Percentiles rank a stretch among this genome's conserved stretches.
Evolutionary conservation across 2,329 filamentous ascomycete genomes (phyloP).

Genomic region (Grosmannia clavigera): DNA sequence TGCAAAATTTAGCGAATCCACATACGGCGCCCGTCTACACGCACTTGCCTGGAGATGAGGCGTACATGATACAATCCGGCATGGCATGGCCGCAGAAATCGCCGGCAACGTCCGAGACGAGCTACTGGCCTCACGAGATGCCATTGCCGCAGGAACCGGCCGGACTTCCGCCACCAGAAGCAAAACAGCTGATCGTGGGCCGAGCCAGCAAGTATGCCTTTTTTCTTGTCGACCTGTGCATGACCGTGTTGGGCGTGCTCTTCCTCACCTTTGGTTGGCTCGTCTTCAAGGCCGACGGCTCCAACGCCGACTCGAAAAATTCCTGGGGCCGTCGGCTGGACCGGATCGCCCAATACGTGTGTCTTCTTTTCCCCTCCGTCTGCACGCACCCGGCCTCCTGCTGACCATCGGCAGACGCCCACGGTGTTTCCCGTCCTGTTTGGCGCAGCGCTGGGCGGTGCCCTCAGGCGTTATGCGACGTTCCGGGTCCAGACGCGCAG

Average conservation of each 20-base stretch:
- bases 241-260: not conserved
- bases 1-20: too few species aligned
- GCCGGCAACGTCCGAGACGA: too few species aligned
- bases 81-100: too few species aligned
- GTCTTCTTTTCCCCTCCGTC: not conserved
- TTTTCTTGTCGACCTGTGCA: not conserved
- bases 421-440: conserved; percentile 20
- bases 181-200: too few species aligned
- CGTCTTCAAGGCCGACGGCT: conserved; percentile 1
- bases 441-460: conserved; percentile 16
- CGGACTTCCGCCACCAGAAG: too few species aligned
- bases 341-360: conserved; percentile 1
- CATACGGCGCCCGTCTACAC: too few species aligned
- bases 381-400: not conserved
- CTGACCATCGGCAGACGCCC: conserved; percentile 10
- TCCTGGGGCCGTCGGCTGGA: not conserved
- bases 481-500: conserved; percentile 16
- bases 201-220: too few species aligned
- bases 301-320: not conserved
- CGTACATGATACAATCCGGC: too few species aligned
- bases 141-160: too few species aligned
- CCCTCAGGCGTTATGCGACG: conserved; percentile 14
- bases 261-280: conserved; percentile 5
- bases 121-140: too few species aligned
- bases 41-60: too few species aligned